Base-by-base conservation (phyloP, 495 filamentous ascomycete species). In the Cudoniella acicularis region DNA sequence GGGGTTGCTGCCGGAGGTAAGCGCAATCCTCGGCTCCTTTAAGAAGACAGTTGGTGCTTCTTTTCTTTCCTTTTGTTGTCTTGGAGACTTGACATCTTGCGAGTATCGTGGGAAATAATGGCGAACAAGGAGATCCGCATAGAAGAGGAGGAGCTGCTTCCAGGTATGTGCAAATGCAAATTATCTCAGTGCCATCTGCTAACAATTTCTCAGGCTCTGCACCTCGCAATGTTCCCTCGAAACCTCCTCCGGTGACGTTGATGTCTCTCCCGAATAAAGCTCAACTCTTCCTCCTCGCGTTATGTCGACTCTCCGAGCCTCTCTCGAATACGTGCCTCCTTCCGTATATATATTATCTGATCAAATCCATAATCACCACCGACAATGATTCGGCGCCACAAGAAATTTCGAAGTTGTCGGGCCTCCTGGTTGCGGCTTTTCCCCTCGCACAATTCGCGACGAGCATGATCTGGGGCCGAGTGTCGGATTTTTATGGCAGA, bases 401-500 rank as follows among this genome's bases (percentile, higher is more conserved):
- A 50, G 6, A 50, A 25, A 62, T 66, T 24, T 58, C 65, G 9
- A 59, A 54, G 16, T 59, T 59, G 21, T 59, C 56, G 1, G 59
- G 59, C 45, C 73, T 64, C 59, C 65, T 59, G 11, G 63, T 52
- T 49, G 77, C 49, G 65, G 75, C 61, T 21, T 92, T 92, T 64
- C 81, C 87, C 10, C 72, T 90, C 30, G 83, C 87, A 25, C 89
- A 92, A 67, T 83, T 86, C 62, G 61, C 87, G 20, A 88, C 87
- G 0, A 86, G 85, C 20, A 80, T 93, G 67, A 84, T 86, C 57
- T 94, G 89, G 89, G 91, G 88, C 13, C 71, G 75, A 27, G 72
- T 91, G 0, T 89, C 87, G 1, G 88, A 93, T 65, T 77, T 79
- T 9, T 69, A 88, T 27, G 88, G 89, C 9, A 81, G 91, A n/a